Evolutionary conservation across 2,329 filamentous ascomycete genomes (phyloP).

Genomic region (Cryphonectria japonica): DNA sequence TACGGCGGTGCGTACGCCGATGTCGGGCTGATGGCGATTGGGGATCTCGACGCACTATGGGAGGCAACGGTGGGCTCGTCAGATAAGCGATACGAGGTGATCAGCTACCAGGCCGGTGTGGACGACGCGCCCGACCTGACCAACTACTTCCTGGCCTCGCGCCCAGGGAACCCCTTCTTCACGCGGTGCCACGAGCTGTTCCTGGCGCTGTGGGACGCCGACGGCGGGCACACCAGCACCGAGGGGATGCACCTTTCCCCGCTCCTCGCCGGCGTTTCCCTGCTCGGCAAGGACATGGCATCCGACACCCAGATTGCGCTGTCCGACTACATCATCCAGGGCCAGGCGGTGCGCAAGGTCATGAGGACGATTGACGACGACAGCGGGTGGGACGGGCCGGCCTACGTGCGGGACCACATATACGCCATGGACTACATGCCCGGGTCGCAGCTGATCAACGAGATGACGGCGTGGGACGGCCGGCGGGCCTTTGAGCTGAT

Average conservation of each 20-base stretch:
- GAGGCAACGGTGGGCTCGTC: constrained; percentile 50
- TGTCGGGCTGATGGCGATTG: constrained; percentile 60
- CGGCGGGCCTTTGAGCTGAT: constrained; percentile 53
- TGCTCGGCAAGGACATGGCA: constrained; percentile 42
- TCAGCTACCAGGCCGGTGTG: constrained; percentile 49
- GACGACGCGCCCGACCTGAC: constrained; percentile 41
- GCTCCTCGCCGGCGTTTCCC: constrained; percentile 49
- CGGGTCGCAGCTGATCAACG: constrained; percentile 56
- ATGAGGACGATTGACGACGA: constrained; percentile 56
- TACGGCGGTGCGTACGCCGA: constrained; percentile 64
- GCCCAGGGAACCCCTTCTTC: constrained; percentile 51
- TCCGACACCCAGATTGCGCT: constrained; percentile 48
- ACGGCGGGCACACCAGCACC: constrained; percentile 49
- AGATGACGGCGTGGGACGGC: constrained; percentile 56
- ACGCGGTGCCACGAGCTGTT: constrained; percentile 51
- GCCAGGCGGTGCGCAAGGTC: constrained; percentile 55
- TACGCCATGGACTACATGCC: constrained; percentile 55
- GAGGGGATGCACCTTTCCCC: constrained; percentile 54
- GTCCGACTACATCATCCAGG: constrained; percentile 62
- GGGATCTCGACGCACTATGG: constrained; percentile 60
- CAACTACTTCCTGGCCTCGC: constrained; percentile 52
- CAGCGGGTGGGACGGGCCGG: constrained; percentile 57
- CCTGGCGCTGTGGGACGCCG: constrained; percentile 53
- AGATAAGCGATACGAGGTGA: constrained; percentile 49
- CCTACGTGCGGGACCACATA: constrained; percentile 52